These are phyloP conservation scores for Arctium minus DNA, from an alignment of 129 eudicot species.

Conservation along the genomic window DNA sequence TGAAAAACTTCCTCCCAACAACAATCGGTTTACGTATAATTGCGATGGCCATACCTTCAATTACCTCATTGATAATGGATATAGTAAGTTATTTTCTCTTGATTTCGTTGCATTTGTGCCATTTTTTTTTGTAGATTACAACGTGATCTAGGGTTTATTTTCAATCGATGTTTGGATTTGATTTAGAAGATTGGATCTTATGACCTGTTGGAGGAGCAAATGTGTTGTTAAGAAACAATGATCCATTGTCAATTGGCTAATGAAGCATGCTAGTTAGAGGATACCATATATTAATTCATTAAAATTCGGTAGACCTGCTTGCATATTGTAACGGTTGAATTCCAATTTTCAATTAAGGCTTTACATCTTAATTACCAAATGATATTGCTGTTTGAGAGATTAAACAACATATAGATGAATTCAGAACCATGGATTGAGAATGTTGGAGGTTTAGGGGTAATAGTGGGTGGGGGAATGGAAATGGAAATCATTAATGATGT, in stretches of 20 bases:
- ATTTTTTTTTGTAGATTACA: not conserved
- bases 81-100: conserved; percentile 27
- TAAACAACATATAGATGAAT: not conserved
- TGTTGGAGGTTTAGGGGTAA: not conserved
- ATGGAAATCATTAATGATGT: not conserved
- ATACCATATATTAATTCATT: not conserved
- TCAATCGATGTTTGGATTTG: not conserved
- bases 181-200: not conserved
- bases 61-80: conserved; percentile 55
- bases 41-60: conserved; percentile 68
- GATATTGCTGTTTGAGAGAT: not conserved
- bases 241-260: not conserved
- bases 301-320: not conserved
- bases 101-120: not conserved
- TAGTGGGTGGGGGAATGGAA: not conserved
- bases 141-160: not conserved
- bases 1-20: conserved; percentile 49
- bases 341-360: not conserved
- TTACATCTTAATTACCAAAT: not conserved
- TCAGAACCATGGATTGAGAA: not conserved
- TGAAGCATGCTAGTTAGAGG: not conserved
- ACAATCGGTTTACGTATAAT: conserved; percentile 47
- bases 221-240: not conserved
- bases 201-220: not conserved
- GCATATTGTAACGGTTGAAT: not conserved